These are phyloP conservation scores for Penicillium sp. DNA, from an alignment of 2,329 filamentous ascomycete genomes.

Conservation along the genomic window DNA sequence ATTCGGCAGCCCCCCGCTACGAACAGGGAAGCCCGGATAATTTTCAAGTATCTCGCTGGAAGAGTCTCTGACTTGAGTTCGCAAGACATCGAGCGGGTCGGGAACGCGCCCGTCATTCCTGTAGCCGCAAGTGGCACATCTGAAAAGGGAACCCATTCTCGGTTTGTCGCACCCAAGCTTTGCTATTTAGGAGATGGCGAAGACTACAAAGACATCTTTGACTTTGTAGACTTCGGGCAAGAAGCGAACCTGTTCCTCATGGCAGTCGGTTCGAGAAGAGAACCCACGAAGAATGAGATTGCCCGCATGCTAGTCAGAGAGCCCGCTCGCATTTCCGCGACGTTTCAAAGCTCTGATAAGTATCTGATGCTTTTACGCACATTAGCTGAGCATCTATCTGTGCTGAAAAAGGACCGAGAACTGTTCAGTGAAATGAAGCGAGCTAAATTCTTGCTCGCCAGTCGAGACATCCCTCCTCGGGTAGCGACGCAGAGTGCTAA, in stretches of 20 bases:
- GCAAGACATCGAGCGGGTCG: conserved; percentile 54
- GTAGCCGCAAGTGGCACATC: conserved; percentile 37
- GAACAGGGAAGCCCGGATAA: conserved; percentile 57
- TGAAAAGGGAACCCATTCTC: conserved; percentile 43
- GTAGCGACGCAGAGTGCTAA: conserved; percentile 14
- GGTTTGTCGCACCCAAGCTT: conserved; percentile 61
- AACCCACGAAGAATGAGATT: conserved; percentile 82
- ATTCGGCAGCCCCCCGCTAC: conserved; percentile 65
- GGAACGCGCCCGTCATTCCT: conserved; percentile 66
- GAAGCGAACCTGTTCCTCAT: conserved; percentile 85
- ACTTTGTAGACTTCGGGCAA: conserved; percentile 89
- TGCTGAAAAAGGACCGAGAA: conserved; percentile 69
- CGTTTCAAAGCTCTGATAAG: conserved; percentile 74
- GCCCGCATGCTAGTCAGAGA: conserved; percentile 77
- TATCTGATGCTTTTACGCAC: conserved; percentile 78
- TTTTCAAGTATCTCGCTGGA: conserved; percentile 80
- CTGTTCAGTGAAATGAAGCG: conserved; percentile 70
- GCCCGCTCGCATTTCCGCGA: conserved; percentile 72
- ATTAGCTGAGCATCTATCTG: conserved; percentile 65
- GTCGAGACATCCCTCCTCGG: conserved; percentile 58
- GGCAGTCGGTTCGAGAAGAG: conserved; percentile 81
- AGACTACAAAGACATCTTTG: conserved; percentile 83
- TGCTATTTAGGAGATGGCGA: conserved; percentile 72
- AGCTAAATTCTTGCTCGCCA: conserved; percentile 74
- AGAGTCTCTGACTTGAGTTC: conserved; percentile 68